phyloP scores from a whole-genome alignment of 352 stramenopile genomes.

The Phytophthora cactorum region DNA sequence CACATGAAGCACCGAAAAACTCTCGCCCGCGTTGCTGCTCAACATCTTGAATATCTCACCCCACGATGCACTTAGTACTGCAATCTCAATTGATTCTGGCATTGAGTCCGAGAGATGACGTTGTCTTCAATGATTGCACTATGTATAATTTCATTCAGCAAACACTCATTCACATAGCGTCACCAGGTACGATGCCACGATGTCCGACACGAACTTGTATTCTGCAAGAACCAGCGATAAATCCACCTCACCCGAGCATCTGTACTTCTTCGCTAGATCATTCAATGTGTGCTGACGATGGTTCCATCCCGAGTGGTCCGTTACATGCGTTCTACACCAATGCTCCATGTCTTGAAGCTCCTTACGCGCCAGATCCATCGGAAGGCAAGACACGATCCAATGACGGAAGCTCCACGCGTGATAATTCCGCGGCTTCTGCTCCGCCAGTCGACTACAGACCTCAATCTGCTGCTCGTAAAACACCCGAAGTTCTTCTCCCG shows the following conservation, averaged over 20 bases:
- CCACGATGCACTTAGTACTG: conserved; percentile 24
- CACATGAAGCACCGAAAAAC: conserved; percentile 13
- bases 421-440: no score
- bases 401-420: conserved; percentile 88
- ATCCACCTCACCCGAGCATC: background rate
- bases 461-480: conserved; percentile 66
- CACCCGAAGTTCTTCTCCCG: conserved; percentile 19
- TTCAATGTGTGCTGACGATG: conserved; percentile 71
- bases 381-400: conserved; percentile 64
- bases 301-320: conserved; percentile 84
- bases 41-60: conserved; percentile 17
- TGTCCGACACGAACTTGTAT: conserved; percentile 55
- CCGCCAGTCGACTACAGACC: conserved; percentile 56
- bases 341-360: conserved; percentile 59
- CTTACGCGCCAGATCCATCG: conserved; percentile 20
- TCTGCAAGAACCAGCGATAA: conserved; percentile 47
- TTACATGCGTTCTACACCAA: conserved; percentile 76
- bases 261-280: conserved; percentile 17
- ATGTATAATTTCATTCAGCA: conserved; percentile 32
- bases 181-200: conserved; percentile 76
- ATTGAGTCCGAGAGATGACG: conserved; percentile 6
- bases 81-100: conserved; percentile 1
- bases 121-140: background rate
- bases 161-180: conserved; percentile 62
- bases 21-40: background rate